phyloP scores from a whole-genome alignment of 2,329 filamentous ascomycete genomes.

The Bisporella sp. region DNA sequence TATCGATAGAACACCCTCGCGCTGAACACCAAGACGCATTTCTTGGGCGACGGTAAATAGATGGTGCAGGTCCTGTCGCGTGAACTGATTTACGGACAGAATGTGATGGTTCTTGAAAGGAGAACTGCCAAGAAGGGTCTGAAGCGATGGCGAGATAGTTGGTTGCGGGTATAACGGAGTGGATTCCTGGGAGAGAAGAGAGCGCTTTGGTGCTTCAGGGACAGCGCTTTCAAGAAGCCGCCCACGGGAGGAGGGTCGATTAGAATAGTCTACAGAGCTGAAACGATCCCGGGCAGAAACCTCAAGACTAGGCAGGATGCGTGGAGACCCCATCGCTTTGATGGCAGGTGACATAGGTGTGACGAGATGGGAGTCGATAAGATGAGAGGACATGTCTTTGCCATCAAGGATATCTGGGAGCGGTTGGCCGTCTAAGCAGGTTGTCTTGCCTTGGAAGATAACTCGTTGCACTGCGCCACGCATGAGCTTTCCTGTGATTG shows the following conservation, averaged over 20 bases:
- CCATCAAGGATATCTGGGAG: conserved; percentile 50
- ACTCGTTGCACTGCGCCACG: conserved; percentile 67
- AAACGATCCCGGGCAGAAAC: conserved; percentile 28
- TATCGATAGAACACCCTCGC: conserved; percentile 80
- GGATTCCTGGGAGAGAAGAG: conserved; percentile 37
- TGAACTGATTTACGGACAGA: conserved; percentile 87
- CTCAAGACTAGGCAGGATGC: conserved; percentile 27
- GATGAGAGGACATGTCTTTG: conserved; percentile 69
- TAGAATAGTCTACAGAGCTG: conserved; percentile 27
- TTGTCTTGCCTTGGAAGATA: conserved; percentile 66
- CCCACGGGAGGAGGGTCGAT: conserved; percentile 29
- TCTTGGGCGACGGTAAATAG: conserved; percentile 96
- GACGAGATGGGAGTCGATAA: conserved; percentile 32
- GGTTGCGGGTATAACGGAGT: conserved; percentile 41
- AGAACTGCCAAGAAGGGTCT: conserved; percentile 69
- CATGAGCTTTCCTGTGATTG: conserved; percentile 62
- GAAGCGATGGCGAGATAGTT: conserved; percentile 53
- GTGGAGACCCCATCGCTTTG: conserved; percentile 35
- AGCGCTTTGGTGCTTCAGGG: conserved; percentile 25
- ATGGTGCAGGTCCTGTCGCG: conserved; percentile 77
- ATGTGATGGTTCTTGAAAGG: conserved; percentile 88
- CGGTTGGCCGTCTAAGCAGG: conserved; percentile 66
- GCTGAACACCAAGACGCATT: conserved; percentile 92
- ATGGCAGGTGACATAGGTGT: conserved; percentile 48
- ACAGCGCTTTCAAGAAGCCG: conserved; percentile 30